Base-by-base conservation (phyloP, 202 grass and related monocot species). In the Elaeis oleifera region DNA sequence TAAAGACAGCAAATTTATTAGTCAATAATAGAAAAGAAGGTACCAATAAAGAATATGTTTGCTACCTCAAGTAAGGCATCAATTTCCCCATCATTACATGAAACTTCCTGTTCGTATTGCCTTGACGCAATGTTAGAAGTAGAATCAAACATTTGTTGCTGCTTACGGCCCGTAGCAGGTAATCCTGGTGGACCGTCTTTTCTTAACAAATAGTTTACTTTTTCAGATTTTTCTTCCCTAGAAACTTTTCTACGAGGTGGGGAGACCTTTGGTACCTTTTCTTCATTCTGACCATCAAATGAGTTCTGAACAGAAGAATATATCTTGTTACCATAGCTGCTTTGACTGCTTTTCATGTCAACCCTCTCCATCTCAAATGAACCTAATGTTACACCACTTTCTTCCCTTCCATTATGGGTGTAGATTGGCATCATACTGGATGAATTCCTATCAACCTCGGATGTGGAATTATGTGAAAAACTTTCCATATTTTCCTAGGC, bases 351-450 rank as follows among this genome's bases (percentile, higher is more conserved):
- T 70, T 80, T 92, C 16, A 68, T 26, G 63, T 92, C 92, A 81
- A 80, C 63, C 69, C 59, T 84, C 59, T 92, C 92, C 61, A 71
- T 87, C 27, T 95, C 90, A 72, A 54, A 69, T 54, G 72, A 74
- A 70, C 68, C 69, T 73, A 76, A 80, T 78, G 65, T 24, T 51
- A 54, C 23, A 44, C 25, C 58, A 39, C 58, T 71, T 44, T 78
- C 75, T 58, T 78, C 75, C 58, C 65, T 78, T 69, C 59, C 69
- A 79, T 60, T 86, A 76, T 77, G 67, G 28, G 82, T 76, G 76
- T 89, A 89, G 83, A 65, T 99, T 66, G 85, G 76, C 58, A 85
- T 84, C 80, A 71, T 84, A 77, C 82, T 83, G 70, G 75, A 61
- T 13, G 77, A 79, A 26, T 83, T 86, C 73, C 80, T 85, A 16